Evolutionary conservation across 192 early-diverging fungal genomes (phyloP), one percentile per base, ranked within the genome.

Genomic region (Backusella morwellensis): DNA sequence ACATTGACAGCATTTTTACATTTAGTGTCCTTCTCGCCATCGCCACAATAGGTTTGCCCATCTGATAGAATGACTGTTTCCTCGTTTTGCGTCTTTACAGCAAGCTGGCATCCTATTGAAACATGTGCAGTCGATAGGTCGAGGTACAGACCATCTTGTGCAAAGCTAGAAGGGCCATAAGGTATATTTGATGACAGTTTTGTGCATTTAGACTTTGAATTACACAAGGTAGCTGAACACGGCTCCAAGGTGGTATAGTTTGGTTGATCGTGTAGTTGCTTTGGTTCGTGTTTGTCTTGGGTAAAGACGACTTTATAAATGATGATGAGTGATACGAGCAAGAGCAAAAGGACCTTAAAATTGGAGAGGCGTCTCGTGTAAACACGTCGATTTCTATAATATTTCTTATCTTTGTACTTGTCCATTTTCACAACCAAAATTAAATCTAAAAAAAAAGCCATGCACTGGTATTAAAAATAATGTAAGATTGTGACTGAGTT

Each of bases 91-190:
- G 76, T 70, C 56, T 68, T 36, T 6, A 80, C n/a, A 5, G 8
- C 4, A 1, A 66, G 29, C n/a, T 71, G 26, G 8, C 79, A 80
- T 6, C 79, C 79, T 32, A 52, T 15, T 14, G 32, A 44, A 11
- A 76, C 79, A 12, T 80, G 19, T 19, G 68, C 63, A n/a, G 71
- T 68, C 15, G 79, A 75, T 8, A 80, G 35, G 36, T 80, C 79
- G 15, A 75, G 74, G 29, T 75, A 73, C 3, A 80, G 21, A 34
- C 50, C 47, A 32, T 75, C 68, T 66, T 75, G 34, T 6, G 75
- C 69, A 1, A 80, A 52, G 4, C 73, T 42, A 9, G 70, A 47
- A 50, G 70, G 67, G 0, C 41, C 21, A 6, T 76, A 80, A 8
- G 19, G 6, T 71, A 32, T 71, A 17, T 35, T 66, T 9, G 74